Evolutionary conservation across 495 filamentous ascomycete genomes (phyloP), one percentile per base, ranked within the genome.

Genomic region (Chaetomidium leptoderma): DNA sequence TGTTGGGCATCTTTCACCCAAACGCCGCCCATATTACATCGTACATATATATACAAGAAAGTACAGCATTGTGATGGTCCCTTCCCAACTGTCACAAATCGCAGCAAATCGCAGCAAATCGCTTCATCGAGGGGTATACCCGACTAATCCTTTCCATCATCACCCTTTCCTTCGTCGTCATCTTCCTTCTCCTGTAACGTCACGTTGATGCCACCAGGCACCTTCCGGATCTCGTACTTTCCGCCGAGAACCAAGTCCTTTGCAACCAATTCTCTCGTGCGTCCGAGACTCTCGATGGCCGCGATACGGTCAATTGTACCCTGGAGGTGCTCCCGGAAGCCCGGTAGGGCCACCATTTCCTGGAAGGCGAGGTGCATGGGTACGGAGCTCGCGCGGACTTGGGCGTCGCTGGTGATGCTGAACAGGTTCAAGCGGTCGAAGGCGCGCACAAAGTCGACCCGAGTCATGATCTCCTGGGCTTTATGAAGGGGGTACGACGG

Each of bases 371-470:
- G 83, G 72, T 92, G 89, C 93, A 98, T 98, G 10, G 93, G 93
- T 35, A 97, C 93, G 5, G 86, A 91, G 72, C 95, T 91, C 6
- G 93, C 93, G 21, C 95, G 85, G 1, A 98, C 93, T 75, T 86
- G 87, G 29, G 91, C 90, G 26, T 83, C 80, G 29, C 85, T 89
- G 59, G 92, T 91, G 65, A 98, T 97, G 32, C 90, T 95, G 73
- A 98, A 97, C 45, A 98, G 82, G 65, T 97, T 97, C 51, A 92
- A 82, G 57, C 93, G 87, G 70, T 98, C 95, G 65, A 96, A 91
- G 46, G 83, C 81, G 61, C 92, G 85, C 66, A 98, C 91, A 69
- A 98, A 98, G 66, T 97, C 93, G 19, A 90, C 85, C 30, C 93
- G 81, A 9, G 93, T 98, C 93, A 98, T 98, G 64, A 97, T 76